Conservation (phyloP, 768 basidiomycete species). For the Pholiota microspora region DNA sequence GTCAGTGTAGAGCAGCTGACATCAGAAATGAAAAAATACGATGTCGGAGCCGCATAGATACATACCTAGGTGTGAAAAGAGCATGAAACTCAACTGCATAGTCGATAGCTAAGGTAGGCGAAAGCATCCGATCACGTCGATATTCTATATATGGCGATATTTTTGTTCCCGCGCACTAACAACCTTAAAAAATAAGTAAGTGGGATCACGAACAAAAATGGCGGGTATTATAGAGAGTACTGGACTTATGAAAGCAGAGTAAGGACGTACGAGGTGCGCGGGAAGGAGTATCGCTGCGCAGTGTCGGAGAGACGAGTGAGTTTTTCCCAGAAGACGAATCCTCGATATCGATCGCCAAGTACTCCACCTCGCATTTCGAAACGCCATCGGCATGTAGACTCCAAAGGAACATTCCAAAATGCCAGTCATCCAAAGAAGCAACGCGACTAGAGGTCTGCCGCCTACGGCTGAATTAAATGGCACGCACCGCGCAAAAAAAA, state of each 20-base stretch:
- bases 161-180: neutral
- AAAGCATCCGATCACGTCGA: constrained; percentile 2
- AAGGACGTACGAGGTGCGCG: too few species aligned
- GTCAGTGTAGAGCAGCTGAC: neutral
- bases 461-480: too few species aligned
- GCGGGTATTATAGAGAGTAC: too few species aligned
- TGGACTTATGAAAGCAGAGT: too few species aligned
- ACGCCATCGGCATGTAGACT: neutral
- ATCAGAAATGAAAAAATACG: constrained; percentile 1
- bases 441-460: too few species aligned
- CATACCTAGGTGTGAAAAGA: neutral
- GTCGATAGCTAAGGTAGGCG: neutral
- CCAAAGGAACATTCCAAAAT: neutral
- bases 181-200: neutral
- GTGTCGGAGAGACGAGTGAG: neutral
- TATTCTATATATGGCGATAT: neutral
- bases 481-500: too few species aligned
- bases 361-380: neutral
- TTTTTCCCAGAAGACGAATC: neutral
- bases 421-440: neutral
- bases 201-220: neutral
- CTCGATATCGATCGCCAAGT: neutral
- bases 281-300: too few species aligned
- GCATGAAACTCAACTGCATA: too few species aligned
- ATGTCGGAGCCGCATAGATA: constrained; percentile 3